Base-by-base conservation (phyloP, 495 filamentous ascomycete species). In the Viridothelium virens region DNA sequence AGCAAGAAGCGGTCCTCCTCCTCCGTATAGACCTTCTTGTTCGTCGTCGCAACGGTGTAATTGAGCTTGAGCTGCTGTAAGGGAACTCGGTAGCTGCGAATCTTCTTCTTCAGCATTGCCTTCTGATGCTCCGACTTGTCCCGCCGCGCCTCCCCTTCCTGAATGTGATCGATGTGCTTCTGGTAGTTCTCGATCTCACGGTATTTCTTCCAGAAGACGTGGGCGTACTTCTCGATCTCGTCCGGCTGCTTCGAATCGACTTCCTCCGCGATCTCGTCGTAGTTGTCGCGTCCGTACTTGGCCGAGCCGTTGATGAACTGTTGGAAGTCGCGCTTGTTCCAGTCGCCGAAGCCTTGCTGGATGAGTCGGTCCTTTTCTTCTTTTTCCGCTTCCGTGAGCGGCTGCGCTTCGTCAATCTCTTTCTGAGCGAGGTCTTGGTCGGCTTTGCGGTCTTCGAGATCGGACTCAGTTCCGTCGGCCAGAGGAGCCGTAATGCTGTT, bases 21-120 rank as follows among this genome's bases (percentile, higher is more conserved):
- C 73, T 97, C 95, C 0, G 94, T 97, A 73, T 99, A 99, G 5
- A 97, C 91, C 79, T 97, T 97, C 82, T 99, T 99, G 80, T 99
- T 99, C 61, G 95, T 99, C 2, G 95, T 99, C 2, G 91, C 96
- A 31, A 99, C 94, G 0, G 91, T 94, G 76, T 99, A 99, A 78
- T 94, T 96, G 79, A 99, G 91, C 81, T 96, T 96, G 65, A 99
- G 84, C 76, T 99, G 95, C 77, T 97, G 92, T 2, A 99, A 83
- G 38, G 95, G 95, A 53, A 97, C 93, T 4, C 92, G 91, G 75
- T 96, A 97, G 83, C 92, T 91, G 68, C 86, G 82, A 82, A 99
- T 87, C 83, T 99, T 99, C 83, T 90, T 93, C 62, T 86, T 83
- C 46, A 99, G 83, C 88, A 99, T 90, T 79, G 92, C 91, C 63